Conservation (phyloP, 139 green algal species). For the Chloropicon primus region DNA sequence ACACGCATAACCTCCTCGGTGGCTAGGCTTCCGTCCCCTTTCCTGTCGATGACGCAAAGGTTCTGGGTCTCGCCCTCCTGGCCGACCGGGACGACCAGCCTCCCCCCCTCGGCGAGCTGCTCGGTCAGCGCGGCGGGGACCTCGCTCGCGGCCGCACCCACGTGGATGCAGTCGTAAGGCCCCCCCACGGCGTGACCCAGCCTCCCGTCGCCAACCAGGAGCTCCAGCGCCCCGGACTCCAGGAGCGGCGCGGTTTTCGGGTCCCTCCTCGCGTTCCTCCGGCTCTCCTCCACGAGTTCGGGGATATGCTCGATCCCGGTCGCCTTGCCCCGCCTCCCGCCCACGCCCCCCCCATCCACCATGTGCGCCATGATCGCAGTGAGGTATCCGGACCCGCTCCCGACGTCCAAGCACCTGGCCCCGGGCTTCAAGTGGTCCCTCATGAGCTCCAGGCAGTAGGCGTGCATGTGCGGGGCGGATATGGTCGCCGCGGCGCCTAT, state of each 20-base stretch:
- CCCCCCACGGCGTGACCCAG: neutral
- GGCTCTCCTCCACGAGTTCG: constrained; percentile 1
- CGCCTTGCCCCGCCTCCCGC: constrained; percentile 3
- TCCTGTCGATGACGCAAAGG: constrained; percentile 46
- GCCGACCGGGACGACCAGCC: constrained; percentile 68
- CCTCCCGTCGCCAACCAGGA: neutral
- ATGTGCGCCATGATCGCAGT: constrained; percentile 58
- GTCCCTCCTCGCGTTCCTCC: neutral
- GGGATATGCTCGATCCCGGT: constrained; percentile 37
- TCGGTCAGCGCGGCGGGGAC: constrained; percentile 49
- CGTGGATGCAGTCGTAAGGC: constrained; percentile 85
- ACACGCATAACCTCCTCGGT: constrained; percentile 36
- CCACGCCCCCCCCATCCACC: constrained; percentile 28
- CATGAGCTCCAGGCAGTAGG: constrained; percentile 72
- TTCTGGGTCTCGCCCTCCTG: constrained; percentile 6
- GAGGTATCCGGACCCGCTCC: constrained; percentile 64
- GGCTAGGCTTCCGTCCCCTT: constrained; percentile 13
- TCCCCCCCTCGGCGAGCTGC: constrained; percentile 44
- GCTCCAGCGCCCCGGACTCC: neutral
- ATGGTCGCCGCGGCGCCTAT: neutral
- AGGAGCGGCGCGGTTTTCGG: neutral
- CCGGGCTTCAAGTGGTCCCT: constrained; percentile 39
- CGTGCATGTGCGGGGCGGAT: constrained; percentile 42
- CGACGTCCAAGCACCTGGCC: constrained; percentile 69
- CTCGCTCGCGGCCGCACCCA: constrained; percentile 66